Percentiles rank a stretch among this genome's conserved stretches.
phyloP scores from a whole-genome alignment of 768 basidiomycete genomes.

The Lactifluus echinatus region DNA sequence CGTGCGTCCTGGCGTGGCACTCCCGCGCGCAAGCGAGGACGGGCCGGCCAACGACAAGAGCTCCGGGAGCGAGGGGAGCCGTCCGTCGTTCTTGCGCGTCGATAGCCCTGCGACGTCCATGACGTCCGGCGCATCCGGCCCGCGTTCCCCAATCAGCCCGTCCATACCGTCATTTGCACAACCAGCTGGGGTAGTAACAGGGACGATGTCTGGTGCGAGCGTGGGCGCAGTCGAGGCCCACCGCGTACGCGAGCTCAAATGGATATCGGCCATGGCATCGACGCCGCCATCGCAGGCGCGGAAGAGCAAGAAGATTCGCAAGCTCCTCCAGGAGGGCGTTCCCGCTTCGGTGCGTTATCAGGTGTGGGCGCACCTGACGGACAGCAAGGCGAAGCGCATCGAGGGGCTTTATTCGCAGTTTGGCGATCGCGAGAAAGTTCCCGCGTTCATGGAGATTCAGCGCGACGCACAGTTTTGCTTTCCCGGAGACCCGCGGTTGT shows the following conservation, averaged over 20 bases:
- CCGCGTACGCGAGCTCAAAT: conserved; percentile 65
- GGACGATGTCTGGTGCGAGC: not conserved
- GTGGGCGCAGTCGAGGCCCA: conserved; percentile 42
- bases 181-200: not conserved
- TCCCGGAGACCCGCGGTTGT: conserved; percentile 48
- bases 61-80: conserved; percentile 13
- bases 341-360: conserved; percentile 77
- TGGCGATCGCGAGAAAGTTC: conserved; percentile 44
- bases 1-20: conserved; percentile 49
- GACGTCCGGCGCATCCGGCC: conserved; percentile 21
- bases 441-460: conserved; percentile 46
- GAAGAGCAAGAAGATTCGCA: conserved; percentile 74
- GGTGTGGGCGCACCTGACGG: conserved; percentile 75
- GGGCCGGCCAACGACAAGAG: conserved; percentile 26
- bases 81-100: conserved; percentile 22
- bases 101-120: conserved; percentile 28
- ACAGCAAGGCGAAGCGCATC: conserved; percentile 63
- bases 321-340: conserved; percentile 64
- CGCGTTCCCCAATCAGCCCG: conserved; percentile 16
- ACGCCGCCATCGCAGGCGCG: conserved; percentile 52
- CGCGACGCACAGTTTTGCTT: conserved; percentile 49
- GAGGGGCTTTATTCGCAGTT: conserved; percentile 61
- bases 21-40: conserved; percentile 45
- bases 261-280: conserved; percentile 57
- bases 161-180: conserved; percentile 5